Evolutionary conservation across 192 early-diverging fungal species (phyloP).

Genomic region (Gorgonomyces haynaldii): DNA sequence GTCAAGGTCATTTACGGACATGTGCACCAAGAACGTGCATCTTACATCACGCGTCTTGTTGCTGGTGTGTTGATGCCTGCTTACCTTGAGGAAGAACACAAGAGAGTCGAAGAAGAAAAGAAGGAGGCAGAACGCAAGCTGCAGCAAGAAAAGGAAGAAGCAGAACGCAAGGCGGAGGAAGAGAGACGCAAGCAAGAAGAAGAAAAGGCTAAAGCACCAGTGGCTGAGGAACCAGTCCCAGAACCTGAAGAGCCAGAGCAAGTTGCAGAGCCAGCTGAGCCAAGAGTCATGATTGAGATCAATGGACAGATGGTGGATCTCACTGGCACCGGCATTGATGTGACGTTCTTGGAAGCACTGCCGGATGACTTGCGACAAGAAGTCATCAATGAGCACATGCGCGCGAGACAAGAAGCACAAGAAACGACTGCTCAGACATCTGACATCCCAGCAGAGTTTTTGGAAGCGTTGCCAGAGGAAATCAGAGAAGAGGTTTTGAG

Average conservation of each 20-base stretch:
- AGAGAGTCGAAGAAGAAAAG: constrained; percentile 15
- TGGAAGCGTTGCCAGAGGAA: constrained; percentile 80
- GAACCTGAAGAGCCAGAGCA: constrained; percentile 10
- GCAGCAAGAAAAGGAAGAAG: constrained; percentile 41
- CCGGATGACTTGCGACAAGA: constrained; percentile 91
- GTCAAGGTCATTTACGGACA: constrained; percentile 68
- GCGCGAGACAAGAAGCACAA: constrained; percentile 15
- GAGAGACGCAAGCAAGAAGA: constrained; percentile 8
- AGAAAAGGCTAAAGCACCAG: constrained; percentile 13
- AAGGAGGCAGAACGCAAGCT: constrained; percentile 17
- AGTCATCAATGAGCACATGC: constrained; percentile 72
- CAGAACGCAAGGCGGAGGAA: constrained; percentile 18
- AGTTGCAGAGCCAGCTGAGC: constrained; percentile 17
- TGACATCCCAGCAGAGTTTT: constrained; percentile 54
- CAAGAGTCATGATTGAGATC: constrained; percentile 54
- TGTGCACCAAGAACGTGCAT: no score
- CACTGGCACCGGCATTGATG: constrained; percentile 84
- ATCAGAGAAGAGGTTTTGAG: constrained; percentile 79
- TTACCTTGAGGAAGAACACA: constrained; percentile 66
- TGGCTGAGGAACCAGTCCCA: constrained; percentile 7
- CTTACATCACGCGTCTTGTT: no score
- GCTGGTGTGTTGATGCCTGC: no score
- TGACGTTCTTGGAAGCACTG: constrained; percentile 83
- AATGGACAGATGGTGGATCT: constrained; percentile 78
- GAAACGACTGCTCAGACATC: constrained; percentile 7